Base-by-base conservation (phyloP, 2,329 filamentous ascomycete genomes). In the Decorospora gaudefroyi region DNA sequence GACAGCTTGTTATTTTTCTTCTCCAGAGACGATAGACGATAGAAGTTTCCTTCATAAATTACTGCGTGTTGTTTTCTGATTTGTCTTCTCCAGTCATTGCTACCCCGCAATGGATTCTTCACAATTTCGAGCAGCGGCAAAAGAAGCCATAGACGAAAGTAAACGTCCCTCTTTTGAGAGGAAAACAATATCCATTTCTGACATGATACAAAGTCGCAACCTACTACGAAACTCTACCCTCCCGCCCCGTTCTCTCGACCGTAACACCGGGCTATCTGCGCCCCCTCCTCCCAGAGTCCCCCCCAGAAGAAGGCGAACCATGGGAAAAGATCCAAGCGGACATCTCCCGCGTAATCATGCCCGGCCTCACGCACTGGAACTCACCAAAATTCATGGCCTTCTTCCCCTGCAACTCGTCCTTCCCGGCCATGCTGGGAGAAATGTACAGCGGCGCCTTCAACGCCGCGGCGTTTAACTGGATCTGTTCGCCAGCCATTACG, bases 401-500 rank as follows among this genome's bases (percentile, higher is more conserved):
- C 77, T 97, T 93, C 73, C 88, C 92, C 1, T 89, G 89, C 35
- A 84, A 83, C 16, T 84, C 85, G 39, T 88, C 86, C 23, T 96
- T 86, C 66, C 90, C 92, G 0, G 82, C 85, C 18, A 92, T 96
- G 69, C 79, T 97, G 8, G 92, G 90, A 13, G 92, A 97, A 73
- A 84, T 97, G 76, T 97, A 96, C 76, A 89, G 84, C 29, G 85
- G 88, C 4, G 87, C 90, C 5, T 91, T 96, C 72, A 93, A 85
- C 9, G 88, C 88, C 11, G 90, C 92, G 1, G 90, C 90, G 26
- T 97, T 97, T 78, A 97, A 97, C 73, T 97, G 92, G 92, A 84
- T 96, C 53, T 96, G 92, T 73, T 90, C 86, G 4, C 92, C 92
- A 0, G 90, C 88, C 5, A 86, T 93, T 12, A 97, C 92, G 0